These are phyloP conservation scores for Picea sitchensis DNA, from an alignment of 75 land plant genomes.

Conservation along the genomic window DNA sequence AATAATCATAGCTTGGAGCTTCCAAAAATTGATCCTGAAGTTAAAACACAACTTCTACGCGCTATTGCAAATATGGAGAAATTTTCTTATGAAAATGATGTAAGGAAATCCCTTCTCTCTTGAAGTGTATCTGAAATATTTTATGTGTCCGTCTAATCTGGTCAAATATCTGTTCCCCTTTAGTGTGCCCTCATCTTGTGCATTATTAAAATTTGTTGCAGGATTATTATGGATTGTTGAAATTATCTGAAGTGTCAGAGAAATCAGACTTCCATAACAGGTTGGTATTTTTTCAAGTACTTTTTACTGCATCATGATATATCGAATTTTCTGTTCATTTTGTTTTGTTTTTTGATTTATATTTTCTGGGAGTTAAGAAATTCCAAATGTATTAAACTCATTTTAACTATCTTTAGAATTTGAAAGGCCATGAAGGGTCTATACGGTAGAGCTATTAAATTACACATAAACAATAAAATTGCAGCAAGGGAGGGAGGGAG, in stretches of 20 bases:
- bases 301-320: neutral
- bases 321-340: neutral
- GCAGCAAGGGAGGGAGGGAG: no score
- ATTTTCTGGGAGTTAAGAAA: no score
- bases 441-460: no score
- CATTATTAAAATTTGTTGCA: conserved; percentile 16
- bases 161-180: neutral
- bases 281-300: conserved; percentile 17
- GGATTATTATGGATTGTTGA: conserved; percentile 54
- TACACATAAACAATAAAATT: no score
- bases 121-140: no score
- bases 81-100: conserved; percentile 29
- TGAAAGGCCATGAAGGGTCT: no score
- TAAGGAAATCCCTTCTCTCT: conserved; percentile 8
- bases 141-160: neutral
- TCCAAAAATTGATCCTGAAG: conserved; percentile 58
- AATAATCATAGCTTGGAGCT: conserved; percentile 50
- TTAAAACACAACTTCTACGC: conserved; percentile 34
- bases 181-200: neutral
- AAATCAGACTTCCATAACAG: conserved; percentile 56
- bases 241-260: conserved; percentile 40
- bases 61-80: conserved; percentile 38
- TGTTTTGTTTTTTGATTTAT: no score
- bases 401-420: no score
- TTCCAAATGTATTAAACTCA: no score